A percentile compares a stretch with the other conserved stretches of the same genome.
Evolutionary conservation across 306 rosid species (phyloP).

Genomic region (Urtica urens): DNA sequence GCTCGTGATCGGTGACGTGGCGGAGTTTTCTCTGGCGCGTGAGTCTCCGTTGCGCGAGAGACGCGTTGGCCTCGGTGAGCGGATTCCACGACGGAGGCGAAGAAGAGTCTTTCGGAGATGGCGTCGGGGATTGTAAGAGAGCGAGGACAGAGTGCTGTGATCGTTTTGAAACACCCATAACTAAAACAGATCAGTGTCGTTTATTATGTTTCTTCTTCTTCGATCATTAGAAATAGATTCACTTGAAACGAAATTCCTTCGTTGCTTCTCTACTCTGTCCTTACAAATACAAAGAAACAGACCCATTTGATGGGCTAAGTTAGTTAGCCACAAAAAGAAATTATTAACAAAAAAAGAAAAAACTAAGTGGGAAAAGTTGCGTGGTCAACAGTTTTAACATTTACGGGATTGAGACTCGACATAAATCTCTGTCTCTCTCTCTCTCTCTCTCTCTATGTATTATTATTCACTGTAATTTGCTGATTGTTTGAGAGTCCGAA

Average conservation of each 20-base stretch:
- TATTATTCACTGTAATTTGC: no score
- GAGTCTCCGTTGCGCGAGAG: slow-evolving; percentile 34
- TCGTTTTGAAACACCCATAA: no score
- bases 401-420: neutral
- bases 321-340: neutral
- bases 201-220: no score
- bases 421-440: no score
- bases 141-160: no score
- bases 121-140: no score
- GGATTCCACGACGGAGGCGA: slow-evolving; percentile 5
- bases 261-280: slow-evolving; percentile 1
- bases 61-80: neutral
- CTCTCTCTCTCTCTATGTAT: no score
- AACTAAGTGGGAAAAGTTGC: neutral
- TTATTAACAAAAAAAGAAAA: neutral
- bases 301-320: no score
- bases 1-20: slow-evolving; percentile 28
- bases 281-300: no score
- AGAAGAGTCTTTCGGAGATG: no score
- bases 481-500: slow-evolving; percentile 14
- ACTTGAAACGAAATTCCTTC: neutral
- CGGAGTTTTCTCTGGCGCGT: slow-evolving; percentile 60
- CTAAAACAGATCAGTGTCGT: no score
- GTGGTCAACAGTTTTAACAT: slow-evolving; percentile 9
- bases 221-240: no score